Base-by-base conservation (phyloP, 177 flowering plant species). In the Vitis hybrid region DNA sequence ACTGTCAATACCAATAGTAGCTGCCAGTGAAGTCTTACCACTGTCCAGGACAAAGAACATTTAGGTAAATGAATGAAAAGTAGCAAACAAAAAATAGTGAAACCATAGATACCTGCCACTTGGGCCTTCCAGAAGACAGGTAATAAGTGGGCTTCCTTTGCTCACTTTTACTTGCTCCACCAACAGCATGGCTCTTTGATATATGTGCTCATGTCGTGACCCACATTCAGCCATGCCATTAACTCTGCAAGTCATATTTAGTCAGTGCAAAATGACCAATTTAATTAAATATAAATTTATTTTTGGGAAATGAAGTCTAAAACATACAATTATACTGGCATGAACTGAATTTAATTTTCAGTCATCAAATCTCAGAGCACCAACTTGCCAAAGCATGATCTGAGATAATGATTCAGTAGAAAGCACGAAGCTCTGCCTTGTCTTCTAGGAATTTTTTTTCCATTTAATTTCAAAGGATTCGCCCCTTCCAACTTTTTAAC, bases 91-190 rank as follows among this genome's bases (percentile, higher is more conserved):
- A 66, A 35, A 52, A 18, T 60, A 27, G 18, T 54, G 59, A 13
- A 49, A 64, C 18, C 13, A 67, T 8, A 8, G 11, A 12, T 79
- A 91, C 98, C 98, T 91, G 81, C 98, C 98, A 84, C 92, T 85
- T 51, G 91, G 89, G 59, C 99, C 99, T 86, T 95, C 98, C 19
- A 95, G 79, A 72, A 93, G 97, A 74, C 97, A 90, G 55, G 93
- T 88, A 69, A 95, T 79, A 65, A 93, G 91, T 24, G 98, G 95
- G 74, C 98, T 93, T 76, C 96, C 93, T 78, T 78, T 82, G 84
- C 97, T 91, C 70, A 87, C 87, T 91, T 85, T 93, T 65, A 93
- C 99, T 86, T 95, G 98, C 76, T 95, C 98, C 70, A 93, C 97
- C 58, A 93, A 77, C 32, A 93, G 84, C 97, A 88, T 95, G 62